Conservation (phyloP, 169 alveolate genomes). For the Eimeria maxima region DNA sequence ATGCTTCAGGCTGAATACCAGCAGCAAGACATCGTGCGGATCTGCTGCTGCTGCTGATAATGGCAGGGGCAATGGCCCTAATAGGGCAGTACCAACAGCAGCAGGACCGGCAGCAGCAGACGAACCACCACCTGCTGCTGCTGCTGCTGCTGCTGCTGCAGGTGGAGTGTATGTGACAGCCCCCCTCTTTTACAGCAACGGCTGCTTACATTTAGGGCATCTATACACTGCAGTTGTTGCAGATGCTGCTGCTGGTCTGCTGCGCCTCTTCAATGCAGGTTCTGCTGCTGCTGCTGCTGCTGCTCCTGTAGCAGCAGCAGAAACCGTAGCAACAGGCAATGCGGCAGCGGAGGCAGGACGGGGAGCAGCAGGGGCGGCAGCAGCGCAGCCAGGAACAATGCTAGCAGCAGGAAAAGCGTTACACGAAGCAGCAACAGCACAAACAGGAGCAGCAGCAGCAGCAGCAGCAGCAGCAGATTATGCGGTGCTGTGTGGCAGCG, state of each 20-base stretch:
- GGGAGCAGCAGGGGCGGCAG: background rate
- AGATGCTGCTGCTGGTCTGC: constrained; percentile 25
- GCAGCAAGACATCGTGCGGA: background rate
- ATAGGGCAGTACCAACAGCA: background rate
- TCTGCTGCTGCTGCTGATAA: background rate
- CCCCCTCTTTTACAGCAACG: constrained; percentile 50
- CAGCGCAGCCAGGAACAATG: background rate
- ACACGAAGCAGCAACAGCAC: background rate
- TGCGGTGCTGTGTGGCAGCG: constrained; percentile 29
- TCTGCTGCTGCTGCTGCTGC: background rate
- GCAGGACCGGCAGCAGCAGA: background rate
- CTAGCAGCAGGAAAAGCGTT: background rate
- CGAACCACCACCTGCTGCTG: background rate
- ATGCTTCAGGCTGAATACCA: background rate
- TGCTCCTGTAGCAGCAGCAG: background rate
- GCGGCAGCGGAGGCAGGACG: background rate
- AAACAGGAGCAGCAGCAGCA: background rate
- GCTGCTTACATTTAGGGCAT: constrained; percentile 40
- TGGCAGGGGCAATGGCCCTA: background rate
- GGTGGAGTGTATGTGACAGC: constrained; percentile 5
- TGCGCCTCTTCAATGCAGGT: background rate
- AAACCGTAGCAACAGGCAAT: background rate
- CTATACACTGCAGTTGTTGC: constrained; percentile 20
- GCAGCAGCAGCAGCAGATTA: constrained; percentile 37
- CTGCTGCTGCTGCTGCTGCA: constrained; percentile 59